These are phyloP conservation scores for Podospora anserina DNA, from an alignment of 495 filamentous ascomycete species.

Conservation along the genomic window DNA sequence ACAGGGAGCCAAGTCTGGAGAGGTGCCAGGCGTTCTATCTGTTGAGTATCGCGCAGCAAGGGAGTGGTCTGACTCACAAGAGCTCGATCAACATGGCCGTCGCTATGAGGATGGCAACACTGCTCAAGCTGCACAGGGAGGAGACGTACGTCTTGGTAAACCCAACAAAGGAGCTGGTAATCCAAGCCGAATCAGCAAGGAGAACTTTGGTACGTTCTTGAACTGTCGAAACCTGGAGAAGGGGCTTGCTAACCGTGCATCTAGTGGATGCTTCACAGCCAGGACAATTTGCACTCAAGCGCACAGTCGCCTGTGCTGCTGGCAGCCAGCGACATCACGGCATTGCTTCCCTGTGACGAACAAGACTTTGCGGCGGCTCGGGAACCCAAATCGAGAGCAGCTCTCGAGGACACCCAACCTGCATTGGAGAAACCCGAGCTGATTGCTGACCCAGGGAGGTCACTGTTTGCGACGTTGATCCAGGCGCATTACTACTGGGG, in stretches of 20 bases:
- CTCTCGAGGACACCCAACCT: conserved; percentile 48
- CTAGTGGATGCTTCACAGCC: conserved; percentile 52
- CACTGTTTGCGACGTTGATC: conserved; percentile 50
- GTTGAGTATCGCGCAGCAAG: conserved; percentile 51
- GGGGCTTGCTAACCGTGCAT: conserved; percentile 8
- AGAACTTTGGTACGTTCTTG: conserved; percentile 43
- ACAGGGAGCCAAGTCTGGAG: conserved; percentile 48
- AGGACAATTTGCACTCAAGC: conserved; percentile 51
- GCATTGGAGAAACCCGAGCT: conserved; percentile 44
- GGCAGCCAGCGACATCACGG: conserved; percentile 48
- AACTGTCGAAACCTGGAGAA: background rate
- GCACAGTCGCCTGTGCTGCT: conserved; percentile 45
- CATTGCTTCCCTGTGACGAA: conserved; percentile 49
- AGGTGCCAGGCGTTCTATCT: conserved; percentile 52
- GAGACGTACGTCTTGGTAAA: conserved; percentile 45
- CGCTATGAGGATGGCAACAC: conserved; percentile 49
- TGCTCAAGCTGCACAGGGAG: conserved; percentile 51
- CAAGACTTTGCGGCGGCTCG: conserved; percentile 43
- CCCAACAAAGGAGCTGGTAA: conserved; percentile 38
- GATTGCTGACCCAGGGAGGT: conserved; percentile 37
- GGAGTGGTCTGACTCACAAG: conserved; percentile 44
- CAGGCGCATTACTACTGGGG: conserved; percentile 52
- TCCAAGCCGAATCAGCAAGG: conserved; percentile 45
- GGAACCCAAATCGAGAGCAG: conserved; percentile 46
- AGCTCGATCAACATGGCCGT: conserved; percentile 53